Percentiles rank a stretch among this genome's conserved stretches.
Evolutionary conservation across 176 grass and related monocot genomes (phyloP).

Genomic region (Paspalum vaginatum): DNA sequence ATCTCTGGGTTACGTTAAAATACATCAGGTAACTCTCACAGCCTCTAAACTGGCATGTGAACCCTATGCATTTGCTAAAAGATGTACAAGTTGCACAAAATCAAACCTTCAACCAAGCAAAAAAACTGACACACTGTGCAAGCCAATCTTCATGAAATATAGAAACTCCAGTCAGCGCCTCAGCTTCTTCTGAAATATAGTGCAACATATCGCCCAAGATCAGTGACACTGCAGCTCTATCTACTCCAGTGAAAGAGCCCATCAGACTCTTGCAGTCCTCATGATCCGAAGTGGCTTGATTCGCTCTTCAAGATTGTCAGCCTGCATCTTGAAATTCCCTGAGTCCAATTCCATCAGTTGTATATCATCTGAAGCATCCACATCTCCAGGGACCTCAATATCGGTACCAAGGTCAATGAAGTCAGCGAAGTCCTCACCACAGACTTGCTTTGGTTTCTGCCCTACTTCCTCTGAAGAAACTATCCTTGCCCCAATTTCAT

Average conservation of each 20-base stretch:
- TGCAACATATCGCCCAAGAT: not conserved
- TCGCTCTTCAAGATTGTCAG: constrained; percentile 65
- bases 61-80: constrained; percentile 31
- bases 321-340: constrained; percentile 29
- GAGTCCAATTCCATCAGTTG: constrained; percentile 45
- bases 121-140: not conserved
- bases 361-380: constrained; percentile 18
- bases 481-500: constrained; percentile 28
- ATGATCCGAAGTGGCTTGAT: constrained; percentile 87
- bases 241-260: constrained; percentile 8
- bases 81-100: constrained; percentile 37
- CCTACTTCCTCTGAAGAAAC: constrained; percentile 38
- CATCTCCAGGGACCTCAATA: not conserved
- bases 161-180: constrained; percentile 1
- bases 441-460: constrained; percentile 47
- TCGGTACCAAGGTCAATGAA: constrained; percentile 55
- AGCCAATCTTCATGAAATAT: not conserved
- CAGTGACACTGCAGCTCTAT: not conserved
- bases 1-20: constrained; percentile 32
- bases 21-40: constrained; percentile 21
- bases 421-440: constrained; percentile 44
- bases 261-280: constrained; percentile 56
- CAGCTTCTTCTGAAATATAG: not conserved
- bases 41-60: constrained; percentile 27
- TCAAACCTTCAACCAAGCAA: constrained; percentile 15